Evolutionary conservation across 2,329 filamentous ascomycete genomes (phyloP), one percentile per base, ranked within the genome.

Genomic region (Macrophomina pseudophaseolina): DNA sequence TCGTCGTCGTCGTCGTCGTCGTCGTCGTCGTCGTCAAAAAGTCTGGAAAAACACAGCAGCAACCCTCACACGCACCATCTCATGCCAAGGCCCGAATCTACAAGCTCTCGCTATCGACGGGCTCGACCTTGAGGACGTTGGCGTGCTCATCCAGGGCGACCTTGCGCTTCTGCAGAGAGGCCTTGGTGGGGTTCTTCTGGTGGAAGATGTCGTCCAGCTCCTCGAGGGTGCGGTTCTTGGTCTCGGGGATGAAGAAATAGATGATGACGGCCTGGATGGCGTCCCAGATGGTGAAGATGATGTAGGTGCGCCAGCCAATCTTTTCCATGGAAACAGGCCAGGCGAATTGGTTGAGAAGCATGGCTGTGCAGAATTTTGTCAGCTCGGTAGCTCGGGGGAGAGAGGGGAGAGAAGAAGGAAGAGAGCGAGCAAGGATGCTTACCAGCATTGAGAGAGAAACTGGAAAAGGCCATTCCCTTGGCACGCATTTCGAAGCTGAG

Each of bases 401-500:
- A 79, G 78, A 46, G 71, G 75, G 1, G 71, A n/a, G 5, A 16
- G 12, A 46, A 33, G 12, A 18, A 35, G 6, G 28, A 28, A 18
- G 3, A 5, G 16, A 14, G 23, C 23, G 9, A 9, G 9, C 8
- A 54, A 3, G 12, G 28, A 1, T 11, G 32, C 58, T 30, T 30
- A 62, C 58, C 58, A 56, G 77, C 78, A 78, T 69, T 80, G 53
- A 73, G 63, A 0, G 72, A 60, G 49, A 74, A 60, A 46, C 68
- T 68, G 35, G 69, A 71, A 58, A 74, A 72, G 11, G 72, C 73
- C 72, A 74, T 74, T 16, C 73, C 73, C 69, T 84, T 84, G 1
- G 82, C 82, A 14, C 82, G 75, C 1, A 75, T 80, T 66, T 82
- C 80, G 66, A 83, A 83, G 9, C 79, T 77, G 12, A 84, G 74